Conservation (phyloP, 1,284 basidiomycete species). For the Tylopilus sp. region DNA sequence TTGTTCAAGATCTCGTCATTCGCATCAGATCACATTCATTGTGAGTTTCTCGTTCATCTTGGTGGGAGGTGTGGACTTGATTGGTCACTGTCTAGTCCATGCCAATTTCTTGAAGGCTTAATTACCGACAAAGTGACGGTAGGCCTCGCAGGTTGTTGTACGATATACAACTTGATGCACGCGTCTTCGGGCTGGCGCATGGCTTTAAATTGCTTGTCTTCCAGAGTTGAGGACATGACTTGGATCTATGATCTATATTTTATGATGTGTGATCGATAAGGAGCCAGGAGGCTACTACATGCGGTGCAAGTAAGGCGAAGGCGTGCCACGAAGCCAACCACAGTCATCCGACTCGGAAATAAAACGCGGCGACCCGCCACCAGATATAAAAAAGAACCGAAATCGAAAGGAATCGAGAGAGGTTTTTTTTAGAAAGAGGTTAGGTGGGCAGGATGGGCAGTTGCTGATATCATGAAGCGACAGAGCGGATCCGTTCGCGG, state of each 20-base stretch:
- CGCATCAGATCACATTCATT: constrained; percentile 73
- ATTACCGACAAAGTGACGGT: constrained; percentile 24
- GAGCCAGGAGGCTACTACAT: constrained; percentile 2
- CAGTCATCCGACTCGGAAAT: constrained; percentile 11
- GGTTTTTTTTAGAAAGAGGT: too few species aligned
- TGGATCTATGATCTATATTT: neutral
- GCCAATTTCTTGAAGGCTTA: constrained; percentile 81
- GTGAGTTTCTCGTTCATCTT: constrained; percentile 43
- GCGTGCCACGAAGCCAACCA: neutral
- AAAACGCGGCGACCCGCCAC: constrained; percentile 4
- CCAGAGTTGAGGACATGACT: neutral
- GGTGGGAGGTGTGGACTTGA: neutral
- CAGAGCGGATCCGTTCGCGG: constrained; percentile 58
- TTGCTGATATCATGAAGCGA: constrained; percentile 22
- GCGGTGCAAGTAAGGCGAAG: constrained; percentile 8
- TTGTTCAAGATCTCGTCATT: constrained; percentile 76
- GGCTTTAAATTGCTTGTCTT: too few species aligned
- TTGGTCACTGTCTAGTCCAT: constrained; percentile 65
- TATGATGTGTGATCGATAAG: constrained; percentile 2
- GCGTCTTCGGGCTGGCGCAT: constrained; percentile 11
- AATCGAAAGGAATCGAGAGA: neutral
- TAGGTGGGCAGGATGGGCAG: neutral
- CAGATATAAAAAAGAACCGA: neutral
- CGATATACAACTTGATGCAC: constrained; percentile 15
- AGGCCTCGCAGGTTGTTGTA: constrained; percentile 6